These are phyloP conservation scores for Diaporthe citri DNA, from an alignment of 2,329 filamentous ascomycete species.

Conservation along the genomic window DNA sequence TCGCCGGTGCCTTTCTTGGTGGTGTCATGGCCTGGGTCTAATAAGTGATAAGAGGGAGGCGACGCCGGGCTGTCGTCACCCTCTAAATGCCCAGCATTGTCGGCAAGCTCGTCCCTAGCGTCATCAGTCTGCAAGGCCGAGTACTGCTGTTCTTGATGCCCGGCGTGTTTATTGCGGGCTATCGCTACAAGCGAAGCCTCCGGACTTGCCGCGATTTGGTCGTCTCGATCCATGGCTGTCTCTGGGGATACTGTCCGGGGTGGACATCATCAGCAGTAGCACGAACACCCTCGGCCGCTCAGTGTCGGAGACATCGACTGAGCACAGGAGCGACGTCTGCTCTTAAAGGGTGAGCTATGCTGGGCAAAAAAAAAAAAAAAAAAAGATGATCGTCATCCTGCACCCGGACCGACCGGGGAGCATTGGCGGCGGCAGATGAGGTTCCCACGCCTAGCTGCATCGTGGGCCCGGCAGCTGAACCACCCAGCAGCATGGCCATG, in stretches of 20 bases:
- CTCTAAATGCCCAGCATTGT: not conserved
- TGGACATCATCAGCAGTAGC: not conserved
- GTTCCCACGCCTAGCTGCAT: not conserved
- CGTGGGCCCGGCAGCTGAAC: not conserved
- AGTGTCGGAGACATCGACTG: not conserved
- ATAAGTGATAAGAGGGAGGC: constrained; percentile 16
- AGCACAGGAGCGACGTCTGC: not conserved
- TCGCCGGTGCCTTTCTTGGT: not conserved
- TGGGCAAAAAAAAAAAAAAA: not conserved
- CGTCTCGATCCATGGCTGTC: not conserved
- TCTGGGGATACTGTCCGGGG: not conserved
- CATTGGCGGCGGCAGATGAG: not conserved
- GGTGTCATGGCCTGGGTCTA: not conserved
- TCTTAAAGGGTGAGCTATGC: not conserved
- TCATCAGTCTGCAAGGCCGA: constrained; percentile 5
- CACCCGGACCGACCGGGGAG: not conserved
- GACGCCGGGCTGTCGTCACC: not conserved
- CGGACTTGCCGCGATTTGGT: too few species aligned
- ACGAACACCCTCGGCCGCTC: not conserved
- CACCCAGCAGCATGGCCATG: not conserved
- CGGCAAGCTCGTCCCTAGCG: not conserved
- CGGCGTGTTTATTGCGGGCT: not conserved
- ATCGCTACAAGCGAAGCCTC: not conserved
- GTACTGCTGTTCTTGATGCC: not conserved
- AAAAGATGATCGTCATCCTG: not conserved